Base-by-base conservation (phyloP, 2,329 filamentous ascomycete genomes). In the Ophiostoma triangulosporum region DNA sequence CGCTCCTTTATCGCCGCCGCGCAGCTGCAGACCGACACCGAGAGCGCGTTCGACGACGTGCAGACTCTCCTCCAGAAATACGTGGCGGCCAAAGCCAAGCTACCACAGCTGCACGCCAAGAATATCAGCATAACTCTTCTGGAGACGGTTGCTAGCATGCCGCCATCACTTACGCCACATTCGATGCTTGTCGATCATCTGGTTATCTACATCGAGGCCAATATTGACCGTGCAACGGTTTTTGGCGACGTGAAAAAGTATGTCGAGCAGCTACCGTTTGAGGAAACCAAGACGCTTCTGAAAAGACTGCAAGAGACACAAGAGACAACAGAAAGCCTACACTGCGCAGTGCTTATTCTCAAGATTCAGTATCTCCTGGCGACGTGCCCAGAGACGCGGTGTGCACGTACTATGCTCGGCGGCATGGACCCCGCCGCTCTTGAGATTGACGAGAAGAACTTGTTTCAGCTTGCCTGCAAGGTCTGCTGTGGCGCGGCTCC, bases 241-340 rank as follows among this genome's bases (percentile, higher is more conserved):
- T 77, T 78, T 53, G 68, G 71, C 32, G 74, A 76, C 49, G 59
- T 76, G 38, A 75, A 70, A 56, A 57, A 58, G 1, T 75, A 73
- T 53, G 63, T 73, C 3, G 68, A 72, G 38, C 61, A 64, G 20
- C 66, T 80, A 0, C 65, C 62, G 1, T 63, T 68, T 2, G 59
- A 64, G 0, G 73, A 75, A 6, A 59, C 71, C 7, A 66, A 65
- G 40, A 61, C 66, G 24, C 59, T 77, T 7, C 63, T 73, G 4
- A 63, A 69, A 6, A 56, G 27, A 1, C 24, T 58, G 6, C 24
- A 22, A 4, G 52, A 49, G 14, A 20, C 14, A 14, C n/a, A 45
- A 22, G 12, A 48, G 26, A 27, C 20, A 32, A 24, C n/a, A 9
- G 8, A 31, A 22, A 20, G 14, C 48, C 24, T 51, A 26, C 6